A percentile compares a stretch with the other conserved stretches of the same genome.
Evolutionary conservation across 2,329 filamentous ascomycete genomes (phyloP).

Genomic region (Diaporthe aspalathi): DNA sequence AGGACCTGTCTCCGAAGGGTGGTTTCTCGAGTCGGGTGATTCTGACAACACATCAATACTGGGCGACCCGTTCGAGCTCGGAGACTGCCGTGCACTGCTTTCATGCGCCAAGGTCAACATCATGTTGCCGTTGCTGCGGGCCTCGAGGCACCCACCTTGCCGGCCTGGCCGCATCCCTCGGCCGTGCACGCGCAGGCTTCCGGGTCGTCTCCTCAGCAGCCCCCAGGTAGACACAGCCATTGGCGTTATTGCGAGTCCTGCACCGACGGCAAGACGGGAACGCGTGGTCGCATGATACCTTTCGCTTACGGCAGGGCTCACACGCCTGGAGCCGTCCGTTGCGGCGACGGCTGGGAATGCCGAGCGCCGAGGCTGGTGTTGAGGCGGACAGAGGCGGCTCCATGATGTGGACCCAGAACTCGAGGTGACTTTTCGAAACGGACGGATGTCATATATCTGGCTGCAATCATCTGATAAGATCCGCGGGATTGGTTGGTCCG

Average conservation of each 20-base stretch:
- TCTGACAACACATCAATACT: slow-evolving; percentile 9
- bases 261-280: slow-evolving; percentile 56
- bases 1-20: slow-evolving; percentile 37
- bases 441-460: not conserved
- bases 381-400: not conserved
- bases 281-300: slow-evolving; percentile 57
- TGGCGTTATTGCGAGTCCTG: slow-evolving; percentile 48
- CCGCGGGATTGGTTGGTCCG: not conserved
- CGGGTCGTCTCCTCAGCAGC: slow-evolving; percentile 35
- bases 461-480: slow-evolving; percentile 23
- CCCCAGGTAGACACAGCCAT: slow-evolving; percentile 51
- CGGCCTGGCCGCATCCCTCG: not conserved
- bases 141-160: not conserved
- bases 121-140: not conserved
- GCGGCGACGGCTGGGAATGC: slow-evolving; percentile 39
- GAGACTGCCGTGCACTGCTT: not conserved
- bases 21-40: not conserved
- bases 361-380: slow-evolving; percentile 30
- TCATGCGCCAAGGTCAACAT: not conserved
- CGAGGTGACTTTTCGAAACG: not conserved
- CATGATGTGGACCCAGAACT: not conserved
- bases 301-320: slow-evolving; percentile 55
- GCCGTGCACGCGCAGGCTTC: slow-evolving; percentile 34
- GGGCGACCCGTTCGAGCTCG: not conserved
- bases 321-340: slow-evolving; percentile 42